These are phyloP conservation scores for Saccharomycopsis vini DNA, from an alignment of 805 yeast genomes.

Conservation along the genomic window DNA sequence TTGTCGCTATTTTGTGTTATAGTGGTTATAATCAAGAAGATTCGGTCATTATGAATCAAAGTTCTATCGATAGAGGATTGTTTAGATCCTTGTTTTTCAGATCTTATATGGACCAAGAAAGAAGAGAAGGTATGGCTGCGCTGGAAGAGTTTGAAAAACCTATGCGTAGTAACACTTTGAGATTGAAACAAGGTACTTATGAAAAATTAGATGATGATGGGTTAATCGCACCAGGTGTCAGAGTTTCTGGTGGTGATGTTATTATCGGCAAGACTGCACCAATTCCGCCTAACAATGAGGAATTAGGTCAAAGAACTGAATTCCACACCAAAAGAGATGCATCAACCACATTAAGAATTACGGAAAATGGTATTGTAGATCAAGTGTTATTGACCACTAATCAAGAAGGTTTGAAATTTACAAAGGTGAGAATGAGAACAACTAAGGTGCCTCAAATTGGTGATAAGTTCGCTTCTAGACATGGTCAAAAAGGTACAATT, in stretches of 20 bases:
- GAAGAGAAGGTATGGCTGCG: constrained; percentile 96
- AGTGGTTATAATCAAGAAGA: constrained; percentile 99
- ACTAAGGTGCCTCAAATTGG: constrained; percentile 98
- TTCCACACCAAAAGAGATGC: constrained; percentile 98
- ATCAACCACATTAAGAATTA: constrained; percentile 90
- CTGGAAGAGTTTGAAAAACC: constrained; percentile 98
- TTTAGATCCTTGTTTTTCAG: constrained; percentile 94
- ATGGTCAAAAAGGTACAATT: constrained; percentile 99
- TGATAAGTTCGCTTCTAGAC: constrained; percentile 98
- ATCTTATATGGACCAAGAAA: constrained; percentile 97
- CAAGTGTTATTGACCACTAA: constrained; percentile 94
- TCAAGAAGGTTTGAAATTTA: constrained; percentile 96
- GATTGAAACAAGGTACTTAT: constrained; percentile 96
- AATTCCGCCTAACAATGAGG: constrained; percentile 98
- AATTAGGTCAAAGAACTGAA: constrained; percentile 96
- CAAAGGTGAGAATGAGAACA: constrained; percentile 97
- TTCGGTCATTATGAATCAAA: constrained; percentile 99
- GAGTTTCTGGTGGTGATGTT: constrained; percentile 98
- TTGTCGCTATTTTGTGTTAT: constrained; percentile 96
- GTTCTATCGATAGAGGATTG: constrained; percentile 92
- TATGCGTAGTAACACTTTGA: constrained; percentile 83
- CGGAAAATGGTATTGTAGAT: constrained; percentile 97
- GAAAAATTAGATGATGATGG: constrained; percentile 99
- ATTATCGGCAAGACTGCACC: constrained; percentile 99
- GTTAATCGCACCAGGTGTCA: constrained; percentile 92